Evolutionary conservation across 140 eudicot genomes (phyloP), one percentile per base, ranked within the genome.

Genomic region (Bidens hawaiensis): DNA sequence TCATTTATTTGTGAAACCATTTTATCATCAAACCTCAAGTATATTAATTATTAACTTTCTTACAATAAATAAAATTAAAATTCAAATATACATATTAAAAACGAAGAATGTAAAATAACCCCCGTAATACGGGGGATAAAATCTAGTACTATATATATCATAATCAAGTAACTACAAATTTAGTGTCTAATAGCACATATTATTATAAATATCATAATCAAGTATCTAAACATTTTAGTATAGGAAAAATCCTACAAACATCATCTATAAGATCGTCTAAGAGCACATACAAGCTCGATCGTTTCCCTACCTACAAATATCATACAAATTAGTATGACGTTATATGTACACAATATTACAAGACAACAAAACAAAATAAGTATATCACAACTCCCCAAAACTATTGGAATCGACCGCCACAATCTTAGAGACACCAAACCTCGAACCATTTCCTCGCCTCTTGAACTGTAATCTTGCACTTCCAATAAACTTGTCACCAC

Each of bases 321-420:
- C 23, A 54, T 72, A 64, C 59, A 71, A 14, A 48, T 48, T 45
- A 43, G 67, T 64, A 64, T 53, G 50, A 60, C 14, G 18, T 8
- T 13, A 24, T 73, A 73, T 73, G 49, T 65, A 73, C 72, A 22
- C 31, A 33, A 38, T 19, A 34, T 2, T 9, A 52, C 53, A 47
- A 9, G 3, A 45, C 15, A 3, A 43, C n/a, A 5, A 42, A 26
- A 26, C 18, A 19, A 12, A 11, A 2, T 17, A 27, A 38, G 1
- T 4, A 31, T n/a, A 56, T 74, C 65, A 81, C 76, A 76, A 24
- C 33, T 76, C 88, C 34, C 72, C 77, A 2, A 58, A 59, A 60
- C 64, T 69, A 21, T 74, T 73, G 3, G 79, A 69, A 69, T 83
- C 90, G 14, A 79, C 36, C 6, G 90, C 83, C 38, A 74, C 83